Evolutionary conservation across 345 rosid genomes (phyloP).

Genomic region (Punica granatum): DNA sequence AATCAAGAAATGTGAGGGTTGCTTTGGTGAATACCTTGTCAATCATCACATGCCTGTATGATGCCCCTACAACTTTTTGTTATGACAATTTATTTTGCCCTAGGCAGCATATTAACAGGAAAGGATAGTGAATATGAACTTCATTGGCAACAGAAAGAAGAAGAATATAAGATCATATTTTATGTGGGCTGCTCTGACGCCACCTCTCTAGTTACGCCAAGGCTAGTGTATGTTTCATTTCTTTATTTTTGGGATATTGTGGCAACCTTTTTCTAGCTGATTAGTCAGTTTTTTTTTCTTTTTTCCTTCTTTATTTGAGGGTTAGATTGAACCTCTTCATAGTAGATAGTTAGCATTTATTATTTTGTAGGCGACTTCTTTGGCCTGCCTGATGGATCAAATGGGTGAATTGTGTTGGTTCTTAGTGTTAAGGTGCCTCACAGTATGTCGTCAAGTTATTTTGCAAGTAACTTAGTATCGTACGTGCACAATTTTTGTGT

Average conservation of each 20-base stretch:
- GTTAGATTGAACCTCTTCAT: not conserved
- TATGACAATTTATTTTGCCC: not conserved
- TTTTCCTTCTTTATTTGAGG: not conserved
- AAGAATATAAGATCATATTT: not conserved
- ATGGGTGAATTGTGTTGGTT: not conserved
- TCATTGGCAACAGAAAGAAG: not conserved
- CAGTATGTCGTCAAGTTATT: not conserved
- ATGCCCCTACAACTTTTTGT: not conserved
- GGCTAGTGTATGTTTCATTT: not conserved
- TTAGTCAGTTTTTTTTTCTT: not conserved
- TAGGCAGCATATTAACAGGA: not conserved
- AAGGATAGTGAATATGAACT: not conserved
- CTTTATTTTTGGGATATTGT: not conserved
- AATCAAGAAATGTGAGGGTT: not conserved
- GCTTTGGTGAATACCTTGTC: not conserved
- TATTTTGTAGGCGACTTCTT: not conserved
- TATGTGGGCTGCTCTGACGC: not conserved
- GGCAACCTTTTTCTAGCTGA: constrained; percentile 1
- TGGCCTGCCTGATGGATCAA: not conserved
- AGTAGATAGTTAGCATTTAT: not conserved
- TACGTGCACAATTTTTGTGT: not conserved
- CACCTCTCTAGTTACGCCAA: not conserved
- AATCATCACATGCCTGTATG: not conserved
- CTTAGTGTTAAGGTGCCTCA: not conserved
- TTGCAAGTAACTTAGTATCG: not conserved